Percentiles rank a stretch among this genome's conserved stretches.
phyloP scores from a whole-genome alignment of 2,329 filamentous ascomycete species.

The Dissoconium aciculare region DNA sequence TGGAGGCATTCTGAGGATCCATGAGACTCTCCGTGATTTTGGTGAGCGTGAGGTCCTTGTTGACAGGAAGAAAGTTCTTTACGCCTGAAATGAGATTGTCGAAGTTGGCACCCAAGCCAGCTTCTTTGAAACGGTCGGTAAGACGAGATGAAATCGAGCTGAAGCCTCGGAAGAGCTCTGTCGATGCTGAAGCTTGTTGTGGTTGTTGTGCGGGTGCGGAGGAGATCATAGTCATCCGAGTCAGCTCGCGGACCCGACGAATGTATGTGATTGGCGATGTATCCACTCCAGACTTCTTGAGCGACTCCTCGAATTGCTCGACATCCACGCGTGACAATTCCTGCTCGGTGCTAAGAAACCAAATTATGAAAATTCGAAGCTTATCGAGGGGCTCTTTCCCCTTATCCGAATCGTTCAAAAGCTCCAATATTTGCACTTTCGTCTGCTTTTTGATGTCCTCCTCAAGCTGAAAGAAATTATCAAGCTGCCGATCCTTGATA shows the following conservation, averaged over 20 bases:
- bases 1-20: constrained; percentile 81
- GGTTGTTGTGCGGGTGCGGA: constrained; percentile 54
- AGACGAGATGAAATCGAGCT: constrained; percentile 81
- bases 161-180: constrained; percentile 83
- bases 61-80: constrained; percentile 93
- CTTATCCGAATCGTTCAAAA: constrained; percentile 67
- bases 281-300: constrained; percentile 61
- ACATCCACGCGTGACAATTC: constrained; percentile 73
- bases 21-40: constrained; percentile 98
- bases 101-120: constrained; percentile 72
- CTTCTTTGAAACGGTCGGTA: constrained; percentile 87
- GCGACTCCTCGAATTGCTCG: constrained; percentile 69
- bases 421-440: constrained; percentile 73
- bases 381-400: constrained; percentile 79
- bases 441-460: constrained; percentile 85
- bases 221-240: constrained; percentile 95
- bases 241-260: constrained; percentile 80
- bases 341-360: constrained; percentile 86
- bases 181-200: constrained; percentile 44
- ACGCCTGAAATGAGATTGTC: constrained; percentile 90
- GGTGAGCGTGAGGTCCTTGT: constrained; percentile 89
- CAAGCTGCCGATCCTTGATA: constrained; percentile 87
- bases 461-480: constrained; percentile 92
- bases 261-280: constrained; percentile 70
- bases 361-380: constrained; percentile 86